phyloP scores from a whole-genome alignment of 2,329 filamentous ascomycete genomes.

The Amauroascus verrucosus region DNA sequence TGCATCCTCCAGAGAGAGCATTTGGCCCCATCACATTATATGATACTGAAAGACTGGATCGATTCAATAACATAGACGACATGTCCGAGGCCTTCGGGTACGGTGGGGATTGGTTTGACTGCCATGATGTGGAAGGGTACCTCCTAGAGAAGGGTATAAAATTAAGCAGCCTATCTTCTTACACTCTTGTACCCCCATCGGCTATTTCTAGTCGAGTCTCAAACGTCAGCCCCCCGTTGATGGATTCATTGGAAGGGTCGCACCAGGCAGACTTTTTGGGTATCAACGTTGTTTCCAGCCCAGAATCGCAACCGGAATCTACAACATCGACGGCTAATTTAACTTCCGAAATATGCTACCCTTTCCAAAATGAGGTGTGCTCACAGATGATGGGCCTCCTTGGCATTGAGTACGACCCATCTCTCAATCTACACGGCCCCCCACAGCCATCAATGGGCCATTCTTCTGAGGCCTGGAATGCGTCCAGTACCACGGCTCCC shows the following conservation, averaged over 20 bases:
- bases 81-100: constrained; percentile 46
- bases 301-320: not conserved
- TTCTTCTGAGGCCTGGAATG: not conserved
- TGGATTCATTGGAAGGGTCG: not conserved
- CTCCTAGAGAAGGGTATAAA: constrained; percentile 40
- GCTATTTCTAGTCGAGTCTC: not conserved
- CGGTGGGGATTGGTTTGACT: constrained; percentile 66
- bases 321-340: not conserved
- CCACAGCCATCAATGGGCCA: not conserved
- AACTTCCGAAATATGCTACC: not conserved
- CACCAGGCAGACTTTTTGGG: not conserved
- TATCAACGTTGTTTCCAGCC: not conserved
- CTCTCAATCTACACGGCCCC: not conserved
- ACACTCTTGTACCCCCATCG: constrained; percentile 20
- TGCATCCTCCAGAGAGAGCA: constrained; percentile 21
- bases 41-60: constrained; percentile 8
- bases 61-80: constrained; percentile 20
- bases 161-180: constrained; percentile 24
- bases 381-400: constrained; percentile 6
- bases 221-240: not conserved
- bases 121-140: constrained; percentile 66
- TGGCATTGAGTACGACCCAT: constrained; percentile 1
- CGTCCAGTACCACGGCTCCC: not conserved
- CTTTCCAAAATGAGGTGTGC: constrained; percentile 5
- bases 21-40: constrained; percentile 19